Evolutionary conservation across 441 rosid species (phyloP).

Genomic region (Isatis lusitanica): DNA sequence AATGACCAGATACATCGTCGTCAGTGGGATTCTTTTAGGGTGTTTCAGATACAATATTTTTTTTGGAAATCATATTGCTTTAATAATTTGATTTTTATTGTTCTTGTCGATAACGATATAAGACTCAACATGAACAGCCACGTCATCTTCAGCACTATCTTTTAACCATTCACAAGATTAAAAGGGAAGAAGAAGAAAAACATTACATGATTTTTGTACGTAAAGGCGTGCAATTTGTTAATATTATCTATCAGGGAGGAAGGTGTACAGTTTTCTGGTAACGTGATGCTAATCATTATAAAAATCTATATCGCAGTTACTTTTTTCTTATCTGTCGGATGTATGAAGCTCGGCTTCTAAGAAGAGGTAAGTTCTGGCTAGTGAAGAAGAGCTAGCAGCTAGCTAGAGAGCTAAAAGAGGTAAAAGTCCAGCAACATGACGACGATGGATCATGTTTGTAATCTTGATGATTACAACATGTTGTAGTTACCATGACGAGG

Average conservation of each 20-base stretch:
- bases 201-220: background rate
- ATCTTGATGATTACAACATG: too few relatives aligned
- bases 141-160: background rate
- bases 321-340: too few relatives aligned
- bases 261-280: background rate
- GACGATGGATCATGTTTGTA: background rate
- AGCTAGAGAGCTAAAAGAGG: too few relatives aligned
- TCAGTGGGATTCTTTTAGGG: background rate
- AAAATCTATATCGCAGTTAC: too few relatives aligned
- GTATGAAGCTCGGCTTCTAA: too few relatives aligned
- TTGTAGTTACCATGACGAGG: background rate
- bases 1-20: background rate
- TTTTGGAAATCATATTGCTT: background rate
- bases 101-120: background rate
- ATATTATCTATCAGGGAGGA: background rate
- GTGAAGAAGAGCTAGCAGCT: too few relatives aligned
- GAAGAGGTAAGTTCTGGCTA: too few relatives aligned
- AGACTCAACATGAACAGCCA: background rate
- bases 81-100: background rate
- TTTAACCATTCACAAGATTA: background rate
- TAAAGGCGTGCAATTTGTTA: background rate
- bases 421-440: background rate
- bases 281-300: background rate
- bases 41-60: background rate
- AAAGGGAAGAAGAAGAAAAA: background rate